Percentiles rank a stretch among this genome's conserved stretches.
Conservation (phyloP, 495 filamentous ascomycete genomes). For the Aspergillus hancockii region DNA sequence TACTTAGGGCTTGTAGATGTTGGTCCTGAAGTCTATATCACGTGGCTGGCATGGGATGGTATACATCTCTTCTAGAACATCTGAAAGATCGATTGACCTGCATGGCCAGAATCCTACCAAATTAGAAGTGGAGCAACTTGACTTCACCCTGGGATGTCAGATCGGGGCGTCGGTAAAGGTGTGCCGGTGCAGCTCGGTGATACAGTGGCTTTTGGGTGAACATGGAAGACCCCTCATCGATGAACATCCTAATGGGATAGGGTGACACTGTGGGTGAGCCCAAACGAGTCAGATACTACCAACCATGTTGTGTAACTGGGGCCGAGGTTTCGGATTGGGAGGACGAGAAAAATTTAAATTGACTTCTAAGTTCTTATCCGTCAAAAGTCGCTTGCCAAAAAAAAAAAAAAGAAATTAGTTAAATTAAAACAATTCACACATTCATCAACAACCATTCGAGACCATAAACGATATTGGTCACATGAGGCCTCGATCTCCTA, state of each 20-base stretch:
- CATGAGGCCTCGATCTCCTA: not conserved
- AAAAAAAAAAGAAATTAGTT: not conserved
- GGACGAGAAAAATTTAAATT: not conserved
- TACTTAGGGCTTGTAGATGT: too few species aligned
- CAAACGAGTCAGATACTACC: not conserved
- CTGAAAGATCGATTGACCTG: not conserved
- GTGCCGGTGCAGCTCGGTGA: slow-evolving; percentile 18
- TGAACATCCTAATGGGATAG: not conserved
- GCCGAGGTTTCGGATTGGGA: not conserved
- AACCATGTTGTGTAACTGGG: not conserved
- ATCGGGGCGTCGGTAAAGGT: not conserved
- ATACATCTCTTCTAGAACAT: slow-evolving; percentile 1
- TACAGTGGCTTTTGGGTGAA: not conserved
- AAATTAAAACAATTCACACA: not conserved
- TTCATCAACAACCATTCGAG: not conserved
- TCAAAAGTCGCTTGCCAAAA: not conserved
- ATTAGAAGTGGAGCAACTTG: not conserved
- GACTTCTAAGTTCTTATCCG: not conserved
- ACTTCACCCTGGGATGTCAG: slow-evolving; percentile 3
- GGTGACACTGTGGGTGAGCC: not conserved
- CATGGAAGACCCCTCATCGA: not conserved
- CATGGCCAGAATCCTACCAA: not conserved
- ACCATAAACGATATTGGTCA: not conserved
- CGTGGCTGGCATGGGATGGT: not conserved
- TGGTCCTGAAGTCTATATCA: not conserved